Evolutionary conservation across 179 eudicot species (phyloP).

Genomic region (Beta corolliflora): DNA sequence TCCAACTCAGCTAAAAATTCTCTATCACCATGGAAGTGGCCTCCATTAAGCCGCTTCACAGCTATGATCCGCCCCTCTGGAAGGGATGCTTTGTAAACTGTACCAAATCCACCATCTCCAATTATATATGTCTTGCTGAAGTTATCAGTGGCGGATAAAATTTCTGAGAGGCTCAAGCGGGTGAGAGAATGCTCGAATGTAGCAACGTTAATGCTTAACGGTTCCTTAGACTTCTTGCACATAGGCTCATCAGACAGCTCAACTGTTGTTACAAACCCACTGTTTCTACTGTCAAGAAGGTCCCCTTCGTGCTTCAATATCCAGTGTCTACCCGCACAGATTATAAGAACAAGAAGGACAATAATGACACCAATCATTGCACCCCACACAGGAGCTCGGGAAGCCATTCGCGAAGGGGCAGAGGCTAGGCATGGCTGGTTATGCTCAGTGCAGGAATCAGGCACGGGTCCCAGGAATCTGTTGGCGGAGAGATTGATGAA

Average conservation of each 20-base stretch:
- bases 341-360: constrained; percentile 39
- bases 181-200: constrained; percentile 80
- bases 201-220: constrained; percentile 85
- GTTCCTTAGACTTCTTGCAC: constrained; percentile 69
- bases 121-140: constrained; percentile 86
- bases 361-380: constrained; percentile 42
- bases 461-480: constrained; percentile 54
- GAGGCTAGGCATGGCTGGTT: constrained; percentile 37
- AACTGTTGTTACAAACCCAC: constrained; percentile 38
- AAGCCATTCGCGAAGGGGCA: constrained; percentile 35
- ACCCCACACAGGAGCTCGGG: constrained; percentile 56
- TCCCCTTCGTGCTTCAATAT: constrained; percentile 39
- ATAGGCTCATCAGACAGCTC: constrained; percentile 56
- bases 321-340: constrained; percentile 44
- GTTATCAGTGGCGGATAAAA: constrained; percentile 76
- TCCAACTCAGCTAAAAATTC: constrained; percentile 94
- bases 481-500: constrained; percentile 66
- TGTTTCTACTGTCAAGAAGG: constrained; percentile 36
- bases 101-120: constrained; percentile 94
- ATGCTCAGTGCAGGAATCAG: constrained; percentile 47
- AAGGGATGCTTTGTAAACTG: constrained; percentile 77
- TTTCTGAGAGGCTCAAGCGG: constrained; percentile 63
- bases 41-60: constrained; percentile 83
- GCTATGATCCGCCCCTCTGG: constrained; percentile 69
- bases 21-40: constrained; percentile 67